Base-by-base conservation (phyloP, 108 stramenopile genomes). In the Fragilariopsis cylindrus region DNA sequence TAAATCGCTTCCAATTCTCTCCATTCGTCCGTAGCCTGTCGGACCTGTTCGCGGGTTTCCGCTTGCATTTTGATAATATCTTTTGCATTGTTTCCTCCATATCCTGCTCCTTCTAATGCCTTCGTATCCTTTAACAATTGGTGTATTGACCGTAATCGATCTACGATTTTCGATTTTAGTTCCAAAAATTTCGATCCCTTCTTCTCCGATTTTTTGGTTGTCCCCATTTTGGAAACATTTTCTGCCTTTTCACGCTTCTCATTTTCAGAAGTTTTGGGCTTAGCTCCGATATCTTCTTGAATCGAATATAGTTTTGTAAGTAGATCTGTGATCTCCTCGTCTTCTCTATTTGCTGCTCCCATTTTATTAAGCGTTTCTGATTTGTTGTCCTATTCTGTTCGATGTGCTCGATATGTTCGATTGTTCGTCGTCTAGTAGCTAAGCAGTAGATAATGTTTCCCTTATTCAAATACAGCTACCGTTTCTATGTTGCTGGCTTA, bases 271-370 rank as follows among this genome's bases (percentile, higher is more conserved):
- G 91, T 79, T 63, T 91, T 89, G 44, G 91, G 91, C 69, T 90
- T 90, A 71, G 93, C 93, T 7, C 93, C 93, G 55, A 95, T 89
- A 57, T 89, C 83, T 69, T 95, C 93, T 76, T 95, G 93, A 48
- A 95, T 92, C 7, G 81, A 69, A 76, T 94, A 94, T 57, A 94
- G 84, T 79, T 92, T 94, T 9, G 93, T 89, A 40, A 94, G 78
- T 44, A 94, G 89, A 62, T 83, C 85, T 15, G 87, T 86, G 6
- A 94, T 79, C 67, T 94, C 93, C 58, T 92, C 89, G 71, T 91
- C 88, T 75, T 83, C 81, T 69, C 82, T 81, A 11, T 44, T 43
- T 39, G 46, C 71, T 39, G 46, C 71, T 42, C 54, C 77, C 81
- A 82, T 82, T 9, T 68, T 52, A 5, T 45, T n/a, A 15, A 8